Evolutionary conservation across 805 yeast species (phyloP), one percentile per base, ranked within the genome.

Genomic region (Cyberlindnera samutprakarnensis): DNA sequence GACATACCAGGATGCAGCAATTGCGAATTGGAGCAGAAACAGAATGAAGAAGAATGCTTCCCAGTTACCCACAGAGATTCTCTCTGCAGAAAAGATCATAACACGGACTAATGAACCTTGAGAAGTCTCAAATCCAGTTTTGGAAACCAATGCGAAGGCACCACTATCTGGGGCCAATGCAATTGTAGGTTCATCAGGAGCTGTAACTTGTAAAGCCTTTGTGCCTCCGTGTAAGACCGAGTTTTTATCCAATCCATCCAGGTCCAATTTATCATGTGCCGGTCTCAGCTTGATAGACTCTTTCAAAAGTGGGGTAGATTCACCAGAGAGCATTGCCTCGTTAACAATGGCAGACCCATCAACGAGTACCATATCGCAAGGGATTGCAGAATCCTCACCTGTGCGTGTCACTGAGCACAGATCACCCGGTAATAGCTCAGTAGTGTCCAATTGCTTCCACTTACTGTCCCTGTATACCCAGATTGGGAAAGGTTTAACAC

Each of bases 311-410:
- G 98, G 98, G 27, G 98, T 92, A 6, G 96, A 87, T 64, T 92
- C 98, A 57, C 98, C 98, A 5, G 96, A 85, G 35, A 92, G 76
- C 98, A 92, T 92, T 16, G 98, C 98, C 68, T 92, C 98, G 54
- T 92, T 92, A 28, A 92, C 94, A 53, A 92, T 92, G 44, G 94
- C 92, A 14, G 95, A 71, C 32, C 98, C 98, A 48, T 80, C 88
- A 31, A 85, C 58, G 28, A 92, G 66, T 23, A 92, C 59, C 60
- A 92, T 61, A 59, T 92, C 98, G 65, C 98, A 92, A 13, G 98
- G 96, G 33, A 92, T 63, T 2, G 97, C 95, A 41, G 81, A 72
- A 35, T 86, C 97, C 31, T 90, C 98, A 33, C 68, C 78, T 6
- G 96, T 83, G 65, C 98, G 80, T 7, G 82, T 73, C 28, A 88